Conservation (phyloP, 441 rosid species). For the Theobroma grandiflorum region DNA sequence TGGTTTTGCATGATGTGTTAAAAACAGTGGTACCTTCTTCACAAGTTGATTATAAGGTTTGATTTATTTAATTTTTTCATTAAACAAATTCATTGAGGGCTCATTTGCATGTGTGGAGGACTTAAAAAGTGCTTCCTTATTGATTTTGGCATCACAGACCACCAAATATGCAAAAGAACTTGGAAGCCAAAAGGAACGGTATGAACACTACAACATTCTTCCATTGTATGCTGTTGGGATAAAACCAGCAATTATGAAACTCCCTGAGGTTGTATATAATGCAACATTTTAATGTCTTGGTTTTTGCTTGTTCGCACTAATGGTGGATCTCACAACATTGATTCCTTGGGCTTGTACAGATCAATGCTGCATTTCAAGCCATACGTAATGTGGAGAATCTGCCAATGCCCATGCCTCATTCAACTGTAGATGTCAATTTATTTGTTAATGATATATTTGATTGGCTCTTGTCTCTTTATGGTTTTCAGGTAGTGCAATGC, state of each 20-base stretch:
- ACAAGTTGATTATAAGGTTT: conserved; percentile 74
- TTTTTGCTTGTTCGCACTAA: conserved; percentile 24
- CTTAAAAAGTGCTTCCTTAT: conserved; percentile 19
- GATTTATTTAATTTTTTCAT: conserved; percentile 25
- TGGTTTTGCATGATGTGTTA: conserved; percentile 85
- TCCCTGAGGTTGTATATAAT: conserved; percentile 78
- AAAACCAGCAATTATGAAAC: conserved; percentile 82
- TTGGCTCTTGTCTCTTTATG: conserved; percentile 93
- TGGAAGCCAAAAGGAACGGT: conserved; percentile 69
- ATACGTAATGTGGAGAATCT: conserved; percentile 74
- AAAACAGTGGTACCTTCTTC: conserved; percentile 56
- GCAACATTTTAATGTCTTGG: conserved; percentile 16
- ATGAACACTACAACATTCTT: conserved; percentile 81
- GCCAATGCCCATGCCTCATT: conserved; percentile 60
- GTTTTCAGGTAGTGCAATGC: conserved; percentile 82
- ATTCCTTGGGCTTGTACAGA: conserved; percentile 50
- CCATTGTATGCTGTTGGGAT: conserved; percentile 80
- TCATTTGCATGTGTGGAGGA: conserved; percentile 26
- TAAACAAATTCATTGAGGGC: conserved; percentile 17
- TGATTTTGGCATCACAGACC: conserved; percentile 55
- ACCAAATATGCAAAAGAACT: conserved; percentile 75
- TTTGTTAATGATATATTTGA: conserved; percentile 77
- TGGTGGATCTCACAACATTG: conserved; percentile 25
- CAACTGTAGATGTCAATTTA: conserved; percentile 37
- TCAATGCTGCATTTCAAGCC: conserved; percentile 81